Base-by-base conservation (phyloP, 345 rosid genomes). In the Lepidium sativum region DNA sequence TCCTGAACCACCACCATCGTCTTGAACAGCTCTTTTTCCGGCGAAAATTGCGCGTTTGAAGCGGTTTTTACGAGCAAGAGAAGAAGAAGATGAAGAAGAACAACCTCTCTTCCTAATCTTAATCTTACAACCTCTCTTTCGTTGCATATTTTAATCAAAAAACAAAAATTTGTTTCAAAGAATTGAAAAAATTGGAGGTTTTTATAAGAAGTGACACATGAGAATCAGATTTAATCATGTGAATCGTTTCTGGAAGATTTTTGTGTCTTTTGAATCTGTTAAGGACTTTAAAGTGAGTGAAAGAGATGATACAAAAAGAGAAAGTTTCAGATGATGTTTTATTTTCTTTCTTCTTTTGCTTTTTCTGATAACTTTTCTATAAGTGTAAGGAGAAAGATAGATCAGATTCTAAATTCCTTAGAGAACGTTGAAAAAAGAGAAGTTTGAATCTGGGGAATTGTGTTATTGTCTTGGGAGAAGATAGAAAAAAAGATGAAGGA, bases 81-180 rank as follows among this genome's bases (percentile, higher is more conserved):
- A 84, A 16, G 99, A 94, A 0, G 96, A 94, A 0, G 97, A 90
- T 0, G 97, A 89, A 0, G 98, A 89, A 1, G 96, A 90, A 63
- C 89, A 73, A 31, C 92, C 86, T 73, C 97, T 79, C 84, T 90
- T 94, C 73, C 96, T 88, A 74, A 90, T 86, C 83, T 88, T 88
- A 74, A 90, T 86, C 83, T 88, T 94, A 50, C 89, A 80, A 6
- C 60, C 72, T 54, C 69, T 79, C 45, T 72, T 84, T 9, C 66
- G 48, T 39, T 74, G 84, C 83, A 80, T 71, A 65, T 37, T 73
- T 4, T 8, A 18, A 7, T 8, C 16, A 21, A 42, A 14, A 37
- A 41, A 31, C 6, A 38, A 35, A 43, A 23, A n/a, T n/a, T 18
- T 35, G 9, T 25, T 25, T 2, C 1, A 45, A 47, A 33, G 23